Evolutionary conservation across 2,329 filamentous ascomycete species (phyloP).

Genomic region (Basipetospora chlamydospora): DNA sequence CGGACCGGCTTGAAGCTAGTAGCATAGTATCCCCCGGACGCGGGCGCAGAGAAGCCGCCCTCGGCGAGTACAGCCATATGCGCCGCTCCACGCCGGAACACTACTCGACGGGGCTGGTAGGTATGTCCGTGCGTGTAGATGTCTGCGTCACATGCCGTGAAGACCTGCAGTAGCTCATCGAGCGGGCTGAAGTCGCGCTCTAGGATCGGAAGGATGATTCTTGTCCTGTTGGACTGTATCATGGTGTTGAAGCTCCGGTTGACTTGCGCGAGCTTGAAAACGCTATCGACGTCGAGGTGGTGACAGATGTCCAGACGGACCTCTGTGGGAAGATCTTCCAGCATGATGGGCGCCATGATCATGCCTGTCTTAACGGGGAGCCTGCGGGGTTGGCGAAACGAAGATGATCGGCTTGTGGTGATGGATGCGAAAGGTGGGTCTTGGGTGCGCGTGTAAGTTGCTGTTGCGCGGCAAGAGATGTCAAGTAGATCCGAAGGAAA

Average conservation of each 20-base stretch:
- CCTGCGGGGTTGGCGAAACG: too few species aligned
- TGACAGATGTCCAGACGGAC: slow-evolving; percentile 33
- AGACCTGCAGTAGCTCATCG: slow-evolving; percentile 30
- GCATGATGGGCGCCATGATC: not conserved
- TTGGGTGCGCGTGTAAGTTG: too few species aligned
- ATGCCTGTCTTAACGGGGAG: too few species aligned
- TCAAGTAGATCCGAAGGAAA: too few species aligned
- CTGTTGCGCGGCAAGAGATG: too few species aligned
- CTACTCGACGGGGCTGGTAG: slow-evolving; percentile 23
- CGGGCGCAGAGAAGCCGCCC: slow-evolving; percentile 1
- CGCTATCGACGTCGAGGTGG: slow-evolving; percentile 24
- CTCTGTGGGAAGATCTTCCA: slow-evolving; percentile 25
- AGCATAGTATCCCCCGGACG: not conserved
- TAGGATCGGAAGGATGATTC: slow-evolving; percentile 28
- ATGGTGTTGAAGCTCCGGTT: slow-evolving; percentile 24
- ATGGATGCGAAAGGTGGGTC: not conserved
- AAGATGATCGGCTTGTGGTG: too few species aligned
- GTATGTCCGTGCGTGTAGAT: slow-evolving; percentile 15
- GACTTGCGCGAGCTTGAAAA: slow-evolving; percentile 22
- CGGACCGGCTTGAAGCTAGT: slow-evolving; percentile 4
- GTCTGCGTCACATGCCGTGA: slow-evolving; percentile 26
- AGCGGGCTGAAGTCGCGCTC: slow-evolving; percentile 27
- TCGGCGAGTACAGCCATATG: slow-evolving; percentile 12
- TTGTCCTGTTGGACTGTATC: slow-evolving; percentile 24
- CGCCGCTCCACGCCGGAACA: slow-evolving; percentile 23